These are phyloP conservation scores for Ustilago vetiveriae DNA, from an alignment of 1,284 basidiomycete genomes.

Conservation along the genomic window DNA sequence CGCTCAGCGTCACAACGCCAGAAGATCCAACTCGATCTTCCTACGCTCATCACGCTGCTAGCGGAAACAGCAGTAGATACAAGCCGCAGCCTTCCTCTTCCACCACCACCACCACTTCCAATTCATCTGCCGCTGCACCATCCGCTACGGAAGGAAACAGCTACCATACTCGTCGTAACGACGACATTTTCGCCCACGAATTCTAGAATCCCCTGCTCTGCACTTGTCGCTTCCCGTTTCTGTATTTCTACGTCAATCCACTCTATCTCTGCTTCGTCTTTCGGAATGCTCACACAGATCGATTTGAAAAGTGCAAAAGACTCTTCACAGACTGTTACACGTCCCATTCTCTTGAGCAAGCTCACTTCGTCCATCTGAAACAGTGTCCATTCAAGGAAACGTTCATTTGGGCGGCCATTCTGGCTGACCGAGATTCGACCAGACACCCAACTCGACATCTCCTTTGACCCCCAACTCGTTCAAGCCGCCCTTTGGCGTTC, in stretches of 20 bases:
- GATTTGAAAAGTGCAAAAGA: no score
- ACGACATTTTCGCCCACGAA: conserved; percentile 32
- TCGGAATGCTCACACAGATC: no score
- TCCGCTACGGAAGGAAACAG: background rate
- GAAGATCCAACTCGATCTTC: conserved; percentile 9
- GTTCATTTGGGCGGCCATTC: conserved; percentile 44
- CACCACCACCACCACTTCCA: background rate
- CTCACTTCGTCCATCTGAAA: no score
- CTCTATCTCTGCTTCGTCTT: background rate
- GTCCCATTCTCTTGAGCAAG: no score
- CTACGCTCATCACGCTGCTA: background rate
- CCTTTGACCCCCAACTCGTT: conserved; percentile 40
- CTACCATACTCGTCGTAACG: background rate
- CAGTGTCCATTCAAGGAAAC: background rate
- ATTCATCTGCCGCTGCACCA: background rate
- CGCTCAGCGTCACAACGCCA: conserved; percentile 9
- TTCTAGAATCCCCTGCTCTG: conserved; percentile 5
- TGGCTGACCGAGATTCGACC: conserved; percentile 44
- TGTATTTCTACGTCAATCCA: background rate
- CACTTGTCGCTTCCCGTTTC: background rate
- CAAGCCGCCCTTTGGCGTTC: conserved; percentile 35
- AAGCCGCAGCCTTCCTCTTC: background rate
- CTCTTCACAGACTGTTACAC: background rate
- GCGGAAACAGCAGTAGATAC: background rate
- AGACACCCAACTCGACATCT: conserved; percentile 52